Percentiles rank a stretch among this genome's conserved stretches.
phyloP scores from a whole-genome alignment of 2,329 filamentous ascomycete genomes.

The Fusarium multiceps region DNA sequence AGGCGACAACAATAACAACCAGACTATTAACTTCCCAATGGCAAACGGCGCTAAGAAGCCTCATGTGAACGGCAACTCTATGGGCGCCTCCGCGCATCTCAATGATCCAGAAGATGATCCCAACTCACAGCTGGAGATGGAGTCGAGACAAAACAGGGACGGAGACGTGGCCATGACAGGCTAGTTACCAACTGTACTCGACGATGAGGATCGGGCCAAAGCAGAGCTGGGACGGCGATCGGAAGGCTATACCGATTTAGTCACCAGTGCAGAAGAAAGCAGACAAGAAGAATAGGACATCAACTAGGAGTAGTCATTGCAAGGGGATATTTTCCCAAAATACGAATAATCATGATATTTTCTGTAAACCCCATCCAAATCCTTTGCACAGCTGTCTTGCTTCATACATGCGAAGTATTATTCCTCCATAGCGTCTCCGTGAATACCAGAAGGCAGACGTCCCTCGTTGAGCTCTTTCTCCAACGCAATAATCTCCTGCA shows the following conservation, averaged over 20 bases:
- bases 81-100: conserved; percentile 37
- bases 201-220: not conserved
- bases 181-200: conserved; percentile 48
- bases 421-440: conserved; percentile 70
- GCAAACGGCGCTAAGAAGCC: conserved; percentile 47
- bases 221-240: not conserved
- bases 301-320: not conserved
- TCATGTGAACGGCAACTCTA: conserved; percentile 47
- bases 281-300: not conserved
- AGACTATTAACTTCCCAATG: conserved; percentile 33
- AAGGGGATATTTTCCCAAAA: conserved; percentile 23
- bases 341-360: conserved; percentile 28
- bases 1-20: conserved; percentile 54
- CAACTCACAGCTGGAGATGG: conserved; percentile 65
- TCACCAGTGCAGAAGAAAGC: not conserved
- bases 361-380: conserved; percentile 16
- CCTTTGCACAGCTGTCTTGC: conserved; percentile 2
- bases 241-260: not conserved
- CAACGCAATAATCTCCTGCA: conserved; percentile 88
- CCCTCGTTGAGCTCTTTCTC: conserved; percentile 95
- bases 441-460: conserved; percentile 77
- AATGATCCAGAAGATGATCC: conserved; percentile 55
- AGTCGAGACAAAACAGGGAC: conserved; percentile 62
- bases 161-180: conserved; percentile 71
- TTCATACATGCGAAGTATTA: conserved; percentile 47